Base-by-base conservation (phyloP, 1,284 basidiomycete genomes). In the Irpex sp. region DNA sequence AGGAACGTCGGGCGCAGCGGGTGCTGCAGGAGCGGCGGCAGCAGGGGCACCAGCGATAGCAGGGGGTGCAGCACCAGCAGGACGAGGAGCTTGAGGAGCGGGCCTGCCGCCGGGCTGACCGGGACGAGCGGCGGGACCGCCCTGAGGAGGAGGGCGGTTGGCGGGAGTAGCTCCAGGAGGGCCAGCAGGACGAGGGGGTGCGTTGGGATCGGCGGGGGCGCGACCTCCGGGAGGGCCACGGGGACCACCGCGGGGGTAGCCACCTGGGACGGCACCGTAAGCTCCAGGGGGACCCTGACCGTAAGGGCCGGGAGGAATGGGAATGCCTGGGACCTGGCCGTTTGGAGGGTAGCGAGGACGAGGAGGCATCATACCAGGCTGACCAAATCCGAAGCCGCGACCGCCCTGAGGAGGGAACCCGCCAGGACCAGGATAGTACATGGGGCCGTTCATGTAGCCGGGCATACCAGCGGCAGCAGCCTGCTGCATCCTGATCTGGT, bases 401-500 rank as follows among this genome's bases (percentile, higher is more conserved):
- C 89, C 87, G 65, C 81, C 83, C 72, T 90, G 89, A 73, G 90
- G 86, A 79, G 91, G 85, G 82, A 91, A 94, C 56, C 88, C 83
- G 66, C 81, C 89, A 63, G 93, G 92, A 47, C 88, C 91, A 68
- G 91, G 92, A 74, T 95, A 96, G 82, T 95, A 96, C 81, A 95
- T 88, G 48, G 93, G 91, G 47, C 87, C 87, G 66, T 89, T 89
- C 75, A 94, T 88, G 79, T 92, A 96, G 65, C 89, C 87, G 67
- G 92, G 89, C 65, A 94, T 83, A 65, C 93, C 93, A 68, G 91
- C 90, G 62, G 91, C 90, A 64, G 91, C 92, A 69, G 91, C 92
- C 83, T 97, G 96, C 77, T 96, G 94, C 85, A 96, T 91, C 70
- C 96, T 86, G 76, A 95, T 93, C 80, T 97, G 95, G 79, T 94